A percentile compares a stretch with the other conserved stretches of the same genome.
Conservation (phyloP, 148 eudicot genomes). For the Persicaria maculosa region DNA sequence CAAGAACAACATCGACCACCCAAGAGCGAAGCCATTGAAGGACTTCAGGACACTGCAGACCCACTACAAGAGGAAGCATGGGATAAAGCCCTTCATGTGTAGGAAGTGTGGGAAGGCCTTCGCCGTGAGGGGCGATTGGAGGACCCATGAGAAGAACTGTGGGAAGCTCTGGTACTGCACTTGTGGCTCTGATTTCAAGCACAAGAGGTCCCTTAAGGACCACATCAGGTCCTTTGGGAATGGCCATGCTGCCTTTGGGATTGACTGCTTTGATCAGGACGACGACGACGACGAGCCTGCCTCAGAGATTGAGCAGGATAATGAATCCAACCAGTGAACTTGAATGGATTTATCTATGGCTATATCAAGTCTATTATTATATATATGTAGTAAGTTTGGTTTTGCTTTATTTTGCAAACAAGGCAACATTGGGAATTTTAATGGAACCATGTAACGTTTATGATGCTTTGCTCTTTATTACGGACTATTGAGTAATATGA, state of each 20-base stretch:
- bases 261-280: conserved; percentile 55
- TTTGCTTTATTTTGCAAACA: too few species aligned
- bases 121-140: conserved; percentile 78
- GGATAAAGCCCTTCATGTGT: conserved; percentile 68
- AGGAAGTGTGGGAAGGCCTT: conserved; percentile 74
- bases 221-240: conserved; percentile 69
- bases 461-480: too few species aligned
- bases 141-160: conserved; percentile 80
- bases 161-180: conserved; percentile 79
- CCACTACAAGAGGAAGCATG: conserved; percentile 77
- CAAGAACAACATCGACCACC: conserved; percentile 78
- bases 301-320: conserved; percentile 71
- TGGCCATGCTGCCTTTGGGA: conserved; percentile 63
- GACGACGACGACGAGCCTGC: conserved; percentile 49
- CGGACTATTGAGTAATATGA: too few species aligned
- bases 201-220: conserved; percentile 74
- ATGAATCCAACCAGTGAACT: conserved; percentile 19
- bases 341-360: neutral
- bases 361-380: too few species aligned
- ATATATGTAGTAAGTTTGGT: too few species aligned
- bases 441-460: too few species aligned
- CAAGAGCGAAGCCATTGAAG: conserved; percentile 67
- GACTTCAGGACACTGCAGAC: conserved; percentile 82
- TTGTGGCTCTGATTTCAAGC: conserved; percentile 81
- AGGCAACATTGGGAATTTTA: too few species aligned